phyloP scores from a whole-genome alignment of 2,329 filamentous ascomycete genomes.

The Didymella pinodella region DNA sequence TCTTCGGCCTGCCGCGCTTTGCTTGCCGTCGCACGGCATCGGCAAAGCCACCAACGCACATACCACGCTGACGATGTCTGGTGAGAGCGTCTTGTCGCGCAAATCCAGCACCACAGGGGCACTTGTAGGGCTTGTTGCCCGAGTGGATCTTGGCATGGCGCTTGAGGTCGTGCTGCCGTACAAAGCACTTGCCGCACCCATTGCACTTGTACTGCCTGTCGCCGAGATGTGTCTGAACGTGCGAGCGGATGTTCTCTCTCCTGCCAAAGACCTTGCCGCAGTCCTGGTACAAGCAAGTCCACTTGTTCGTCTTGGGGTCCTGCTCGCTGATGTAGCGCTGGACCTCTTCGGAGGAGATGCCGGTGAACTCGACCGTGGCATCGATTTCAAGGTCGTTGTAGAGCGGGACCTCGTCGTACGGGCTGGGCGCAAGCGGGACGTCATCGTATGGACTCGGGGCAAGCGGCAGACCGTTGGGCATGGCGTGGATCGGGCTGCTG shows the following conservation, averaged over 20 bases:
- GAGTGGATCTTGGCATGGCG: slow-evolving; percentile 97
- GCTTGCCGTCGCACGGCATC: slow-evolving; percentile 73
- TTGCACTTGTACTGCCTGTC: slow-evolving; percentile 96
- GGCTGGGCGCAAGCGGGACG: slow-evolving; percentile 28
- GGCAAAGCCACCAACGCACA: slow-evolving; percentile 95
- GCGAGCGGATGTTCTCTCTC: slow-evolving; percentile 98
- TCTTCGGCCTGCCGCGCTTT: slow-evolving; percentile 72
- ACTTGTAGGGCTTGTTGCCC: slow-evolving; percentile 93
- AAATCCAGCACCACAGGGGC: slow-evolving; percentile 92
- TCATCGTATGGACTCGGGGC: slow-evolving; percentile 29
- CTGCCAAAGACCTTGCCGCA: slow-evolving; percentile 93
- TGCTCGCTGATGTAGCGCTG: slow-evolving; percentile 59
- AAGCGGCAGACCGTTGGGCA: slow-evolving; percentile 25
- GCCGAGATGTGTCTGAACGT: slow-evolving; percentile 96
- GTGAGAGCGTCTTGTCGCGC: slow-evolving; percentile 95
- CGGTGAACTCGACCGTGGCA: slow-evolving; percentile 76
- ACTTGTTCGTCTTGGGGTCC: slow-evolving; percentile 53
- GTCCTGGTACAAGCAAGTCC: slow-evolving; percentile 64
- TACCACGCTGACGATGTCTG: slow-evolving; percentile 90
- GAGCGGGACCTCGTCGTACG: slow-evolving; percentile 30
- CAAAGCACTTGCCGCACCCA: slow-evolving; percentile 93
- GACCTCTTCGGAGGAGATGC: slow-evolving; percentile 82
- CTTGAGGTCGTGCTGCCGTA: slow-evolving; percentile 96
- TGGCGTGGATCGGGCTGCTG: slow-evolving; percentile 30
- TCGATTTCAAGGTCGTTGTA: slow-evolving; percentile 62